Base-by-base conservation (phyloP, 148 eudicot species). In the Polygonum maritimum region DNA sequence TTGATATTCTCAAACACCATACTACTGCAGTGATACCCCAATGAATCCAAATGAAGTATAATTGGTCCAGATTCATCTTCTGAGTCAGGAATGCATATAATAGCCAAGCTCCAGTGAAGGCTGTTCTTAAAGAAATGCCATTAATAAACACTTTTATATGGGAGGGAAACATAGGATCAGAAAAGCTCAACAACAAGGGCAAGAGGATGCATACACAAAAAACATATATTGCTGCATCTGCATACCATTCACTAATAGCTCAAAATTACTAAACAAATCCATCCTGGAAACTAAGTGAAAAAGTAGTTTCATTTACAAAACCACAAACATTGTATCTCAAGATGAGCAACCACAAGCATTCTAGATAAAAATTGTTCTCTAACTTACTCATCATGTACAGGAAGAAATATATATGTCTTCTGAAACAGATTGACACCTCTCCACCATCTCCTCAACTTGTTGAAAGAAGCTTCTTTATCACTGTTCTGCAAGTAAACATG, bases 381-480 rank as follows among this genome's bases (percentile, higher is more conserved):
- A 47, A 78, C 96, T 91, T 92, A 91, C 99, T 78, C 78, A 71
- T 95, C 91, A 82, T 95, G 89, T 78, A 95, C 81, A 51, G 99
- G 99, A 54, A 95, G 88, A 82, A 95, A 82, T 78, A 95, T 88
- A 82, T 92, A 92, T 48, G 97, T 86, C 87, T 95, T 95, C 76
- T 95, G 88, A 86, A 95, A 92, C 80, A 95, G 84, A 82, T 86
- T 83, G 74, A 91, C 92, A 79, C 96, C 92, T 87, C 85, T 95
- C 99, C 99, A 95, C 97, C 99, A 95, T 84, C 96, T 90, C 78
- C 98, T 85, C 74, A 95, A 85, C 88, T 85, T 95, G 80, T 55
- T 70, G 79, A 91, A 95, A 73, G 83, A 82, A 58, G 81, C 78
- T 85, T 82, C 88, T 80, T 78, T 83, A 57, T 84, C 87, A 80